These are phyloP conservation scores for Xylaria sp. DNA, from an alignment of 2,329 filamentous ascomycete species.

Conservation along the genomic window DNA sequence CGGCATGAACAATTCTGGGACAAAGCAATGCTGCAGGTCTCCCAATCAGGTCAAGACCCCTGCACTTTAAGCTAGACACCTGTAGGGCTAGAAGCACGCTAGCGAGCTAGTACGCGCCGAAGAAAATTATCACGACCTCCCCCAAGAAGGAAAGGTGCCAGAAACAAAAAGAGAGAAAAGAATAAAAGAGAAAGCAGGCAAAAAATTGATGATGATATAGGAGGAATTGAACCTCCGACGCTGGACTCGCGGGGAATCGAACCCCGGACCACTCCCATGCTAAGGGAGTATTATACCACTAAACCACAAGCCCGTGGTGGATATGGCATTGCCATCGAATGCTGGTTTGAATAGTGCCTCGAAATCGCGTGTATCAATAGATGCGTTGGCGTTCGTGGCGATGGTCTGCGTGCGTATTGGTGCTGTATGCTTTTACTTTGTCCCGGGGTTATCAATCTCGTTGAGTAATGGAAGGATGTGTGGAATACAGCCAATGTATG, in stretches of 20 bases:
- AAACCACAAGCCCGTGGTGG: constrained; percentile 40
- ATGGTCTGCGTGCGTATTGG: background rate
- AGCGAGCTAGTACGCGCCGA: background rate
- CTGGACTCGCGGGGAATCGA: constrained; percentile 45
- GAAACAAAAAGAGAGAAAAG: background rate
- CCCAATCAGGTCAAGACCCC: background rate
- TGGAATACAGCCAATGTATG: background rate
- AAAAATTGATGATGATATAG: constrained; percentile 12
- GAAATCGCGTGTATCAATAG: background rate
- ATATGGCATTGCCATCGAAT: background rate
- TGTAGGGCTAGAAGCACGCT: background rate
- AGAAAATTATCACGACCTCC: background rate
- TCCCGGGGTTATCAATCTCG: background rate
- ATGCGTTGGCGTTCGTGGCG: background rate
- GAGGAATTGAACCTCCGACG: constrained; percentile 29
- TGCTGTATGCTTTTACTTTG: background rate
- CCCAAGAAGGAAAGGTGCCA: too few relatives aligned
- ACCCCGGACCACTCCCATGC: constrained; percentile 45
- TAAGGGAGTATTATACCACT: constrained; percentile 45
- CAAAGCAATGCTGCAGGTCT: background rate
- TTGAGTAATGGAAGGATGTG: background rate
- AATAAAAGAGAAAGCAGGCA: background rate
- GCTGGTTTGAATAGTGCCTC: background rate
- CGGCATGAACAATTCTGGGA: background rate
- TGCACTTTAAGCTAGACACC: background rate